Conservation (phyloP, 768 basidiomycete species). For the Scleroderma bovista region DNA sequence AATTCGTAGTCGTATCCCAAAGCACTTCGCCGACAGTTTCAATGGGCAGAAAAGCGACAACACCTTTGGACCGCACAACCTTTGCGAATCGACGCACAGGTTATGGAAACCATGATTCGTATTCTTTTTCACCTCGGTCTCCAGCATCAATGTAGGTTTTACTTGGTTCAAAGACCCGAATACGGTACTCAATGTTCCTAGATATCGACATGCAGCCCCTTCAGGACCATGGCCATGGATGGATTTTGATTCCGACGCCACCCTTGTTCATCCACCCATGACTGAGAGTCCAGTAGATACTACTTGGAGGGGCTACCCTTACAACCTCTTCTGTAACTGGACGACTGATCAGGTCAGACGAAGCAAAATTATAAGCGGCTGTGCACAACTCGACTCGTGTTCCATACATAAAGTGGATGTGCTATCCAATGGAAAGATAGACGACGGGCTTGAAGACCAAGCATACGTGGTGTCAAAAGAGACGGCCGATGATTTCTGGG, state of each 20-base stretch:
- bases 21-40: background rate
- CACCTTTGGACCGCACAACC: background rate
- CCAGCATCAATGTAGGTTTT: background rate
- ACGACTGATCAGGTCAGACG: slow-evolving; percentile 32
- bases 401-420: slow-evolving; percentile 4
- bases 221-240: slow-evolving; percentile 33
- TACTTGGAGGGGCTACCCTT: slow-evolving; percentile 35
- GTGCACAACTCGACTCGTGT: slow-evolving; percentile 1
- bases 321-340: slow-evolving; percentile 47
- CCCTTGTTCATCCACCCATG: background rate
- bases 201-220: slow-evolving; percentile 18
- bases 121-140: background rate
- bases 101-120: background rate
- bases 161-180: background rate
- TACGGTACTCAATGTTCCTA: background rate
- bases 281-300: background rate
- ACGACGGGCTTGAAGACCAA: background rate
- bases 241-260: slow-evolving; percentile 5
- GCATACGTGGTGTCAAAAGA: background rate
- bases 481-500: slow-evolving; percentile 29
- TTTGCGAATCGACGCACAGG: background rate
- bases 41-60: background rate
- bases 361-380: slow-evolving; percentile 18
- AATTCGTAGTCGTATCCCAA: background rate
- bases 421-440: slow-evolving; percentile 14